Conservation (phyloP, 2,329 filamentous ascomycete genomes). For the Davidsoniella neocaledoniae region DNA sequence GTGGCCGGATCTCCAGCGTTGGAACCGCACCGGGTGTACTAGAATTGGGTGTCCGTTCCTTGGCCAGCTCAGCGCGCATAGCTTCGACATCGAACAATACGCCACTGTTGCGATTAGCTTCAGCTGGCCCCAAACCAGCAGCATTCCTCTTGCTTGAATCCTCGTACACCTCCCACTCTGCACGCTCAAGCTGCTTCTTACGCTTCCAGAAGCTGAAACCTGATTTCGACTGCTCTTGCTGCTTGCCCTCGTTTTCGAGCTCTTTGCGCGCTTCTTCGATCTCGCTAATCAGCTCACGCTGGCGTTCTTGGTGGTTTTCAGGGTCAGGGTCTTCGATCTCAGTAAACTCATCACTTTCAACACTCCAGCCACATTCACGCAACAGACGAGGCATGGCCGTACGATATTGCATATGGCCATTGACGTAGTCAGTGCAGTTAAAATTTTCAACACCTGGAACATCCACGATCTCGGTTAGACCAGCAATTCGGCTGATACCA, state of each 20-base stretch:
- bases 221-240: conserved; percentile 30
- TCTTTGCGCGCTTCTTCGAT: conserved; percentile 87
- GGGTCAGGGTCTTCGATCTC: conserved; percentile 97
- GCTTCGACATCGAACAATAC: conserved; percentile 93
- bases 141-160: conserved; percentile 34
- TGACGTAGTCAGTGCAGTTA: conserved; percentile 69
- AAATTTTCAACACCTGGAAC: conserved; percentile 78
- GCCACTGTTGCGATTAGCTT: conserved; percentile 28
- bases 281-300: conserved; percentile 87
- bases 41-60: conserved; percentile 58
- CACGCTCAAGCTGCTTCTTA: conserved; percentile 65
- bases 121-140: conserved; percentile 28
- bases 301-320: conserved; percentile 72
- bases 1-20: conserved; percentile 7
- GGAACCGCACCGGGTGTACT: background rate
- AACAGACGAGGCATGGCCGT: conserved; percentile 78
- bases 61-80: conserved; percentile 69
- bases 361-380: conserved; percentile 74
- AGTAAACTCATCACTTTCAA: conserved; percentile 83
- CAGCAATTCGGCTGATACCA: conserved; percentile 76
- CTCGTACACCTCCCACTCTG: conserved; percentile 90
- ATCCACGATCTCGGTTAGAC: conserved; percentile 57
- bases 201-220: conserved; percentile 64
- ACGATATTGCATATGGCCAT: conserved; percentile 94
- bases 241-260: conserved; percentile 60